Conservation (phyloP, 768 basidiomycete genomes). For the Imleria badia region DNA sequence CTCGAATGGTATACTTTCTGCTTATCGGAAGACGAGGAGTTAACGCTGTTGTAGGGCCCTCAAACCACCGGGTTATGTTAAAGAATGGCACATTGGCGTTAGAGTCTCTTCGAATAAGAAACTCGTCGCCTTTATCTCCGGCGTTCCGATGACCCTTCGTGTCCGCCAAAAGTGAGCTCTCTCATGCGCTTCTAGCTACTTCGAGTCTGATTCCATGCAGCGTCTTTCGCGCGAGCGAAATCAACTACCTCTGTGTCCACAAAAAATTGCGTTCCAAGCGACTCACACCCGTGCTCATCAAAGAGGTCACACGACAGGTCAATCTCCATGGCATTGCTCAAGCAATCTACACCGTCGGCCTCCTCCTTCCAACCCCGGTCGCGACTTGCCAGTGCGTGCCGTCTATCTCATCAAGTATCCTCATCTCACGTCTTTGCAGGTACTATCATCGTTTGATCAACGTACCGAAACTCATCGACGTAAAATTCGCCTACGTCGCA, state of each 20-base stretch:
- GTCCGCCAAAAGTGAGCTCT: slow-evolving; percentile 74
- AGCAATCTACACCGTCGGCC: slow-evolving; percentile 95
- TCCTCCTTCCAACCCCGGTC: slow-evolving; percentile 91
- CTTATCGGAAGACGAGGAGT: not conserved
- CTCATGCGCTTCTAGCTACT: not conserved
- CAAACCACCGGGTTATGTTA: slow-evolving; percentile 87
- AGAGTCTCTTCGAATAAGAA: slow-evolving; percentile 89
- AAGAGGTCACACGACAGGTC: slow-evolving; percentile 93
- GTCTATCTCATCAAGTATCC: not conserved
- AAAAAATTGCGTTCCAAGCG: slow-evolving; percentile 97
- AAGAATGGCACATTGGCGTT: slow-evolving; percentile 96
- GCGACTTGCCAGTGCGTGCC: slow-evolving; percentile 72
- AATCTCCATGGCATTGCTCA: slow-evolving; percentile 91
- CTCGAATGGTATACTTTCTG: slow-evolving; percentile 68
- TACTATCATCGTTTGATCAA: slow-evolving; percentile 93
- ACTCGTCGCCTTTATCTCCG: slow-evolving; percentile 95
- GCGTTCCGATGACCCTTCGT: slow-evolving; percentile 83
- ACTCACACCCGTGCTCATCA: slow-evolving; percentile 93
- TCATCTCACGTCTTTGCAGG: slow-evolving; percentile 38
- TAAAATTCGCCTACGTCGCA: slow-evolving; percentile 86
- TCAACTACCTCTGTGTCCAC: slow-evolving; percentile 97
- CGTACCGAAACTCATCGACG: slow-evolving; percentile 87
- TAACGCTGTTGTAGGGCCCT: slow-evolving; percentile 65
- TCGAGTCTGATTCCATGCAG: slow-evolving; percentile 38
- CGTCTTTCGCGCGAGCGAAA: slow-evolving; percentile 74